Evolutionary conservation across 768 basidiomycete species (phyloP), one percentile per base, ranked within the genome.

Genomic region (Suillus alpinus): DNA sequence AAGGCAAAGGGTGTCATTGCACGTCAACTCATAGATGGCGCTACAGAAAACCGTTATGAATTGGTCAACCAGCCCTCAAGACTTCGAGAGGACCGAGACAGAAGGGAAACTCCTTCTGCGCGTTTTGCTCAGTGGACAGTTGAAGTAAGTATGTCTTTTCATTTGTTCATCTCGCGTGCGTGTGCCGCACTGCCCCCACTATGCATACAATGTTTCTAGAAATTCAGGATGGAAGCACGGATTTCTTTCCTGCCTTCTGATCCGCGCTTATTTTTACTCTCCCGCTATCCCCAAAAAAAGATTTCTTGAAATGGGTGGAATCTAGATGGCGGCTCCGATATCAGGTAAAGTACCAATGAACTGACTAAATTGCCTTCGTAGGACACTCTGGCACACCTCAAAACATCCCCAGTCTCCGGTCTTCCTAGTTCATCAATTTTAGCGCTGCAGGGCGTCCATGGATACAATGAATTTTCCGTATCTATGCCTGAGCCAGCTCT

Each of bases 381-480:
- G 93, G 88, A 92, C 63, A 91, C 92, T 9, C 77, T 95, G 1
- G 74, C 82, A 9, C 79, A 88, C 66, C 91, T 90, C 69, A 81
- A 83, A 20, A 88, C 91, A 1, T 86, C 89, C 3, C 69, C 79
- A 8, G 76, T 79, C 0, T 70, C 75, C 50, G 94, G 94, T 20
- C 78, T 97, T 5, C 72, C 88, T 0, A 77, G 81, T 32, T 75
- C 84, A 18, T 81, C 86, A 57, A 82, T 96, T 40, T 78, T 86
- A 2, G 75, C 79, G 29, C 78, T 95, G 26, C 85, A 87, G 37
- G 81, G 81, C 31, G 78, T 76, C 2, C 85, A 94, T 65, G 94
- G 94, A 2, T 95, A 93, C 72, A 98, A 98, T 77, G 95, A 98
- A 75, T 98, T 98, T 72, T 85, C 91, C 1, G 92, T 98, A 13